Evolutionary conservation across 2,329 filamentous ascomycete species (phyloP), one percentile per base, ranked within the genome.

Genomic region (Pseudogymnoascus sp.): DNA sequence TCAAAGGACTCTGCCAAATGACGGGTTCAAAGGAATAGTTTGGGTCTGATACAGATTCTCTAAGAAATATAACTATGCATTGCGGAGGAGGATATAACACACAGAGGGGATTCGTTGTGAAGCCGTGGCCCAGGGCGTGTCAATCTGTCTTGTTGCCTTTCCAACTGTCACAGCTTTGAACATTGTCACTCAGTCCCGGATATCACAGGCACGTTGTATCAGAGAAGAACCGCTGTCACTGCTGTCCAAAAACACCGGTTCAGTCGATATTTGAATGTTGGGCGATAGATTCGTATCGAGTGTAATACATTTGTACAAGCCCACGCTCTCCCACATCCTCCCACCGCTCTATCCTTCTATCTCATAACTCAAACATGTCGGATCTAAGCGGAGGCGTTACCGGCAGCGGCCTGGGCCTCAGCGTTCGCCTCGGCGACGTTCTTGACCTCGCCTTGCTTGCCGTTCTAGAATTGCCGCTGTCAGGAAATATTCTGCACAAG

Each of bases 361-460:
- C 38, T 60, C 23, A 59, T 40, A 21, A 16, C n/a, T 46, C 38
- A 38, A 61, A 64, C 49, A 37, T 40, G 31, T 38, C 62, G 23
- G 14, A 62, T 69, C 61, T 69, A 70, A 53, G 68, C 67, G 21
- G 68, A 68, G 11, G 49, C 49, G 63, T 64, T 43, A 40, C 64
- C 63, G 38, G 67, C 43, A 31, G 64, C 67, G 62, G 66, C 63
- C 62, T 72, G 71, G 49, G 69, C 68, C 62, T 65, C 66, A 1
- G 75, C 73, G 74, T 84, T 85, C 72, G 82, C 83, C 43, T 82
- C 77, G 62, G 77, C 85, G 69, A 97, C 80, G 76, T 82, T 86
- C 85, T 90, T 90, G 74, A 82, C 70, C 59, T 97, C 93, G 76
- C 91, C 89, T 82, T 96, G 91, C 87, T 96, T 97, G 83, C 95